These are phyloP conservation scores for Yamadazyma triangularis DNA, from an alignment of 1,139 yeast species.

Conservation along the genomic window DNA sequence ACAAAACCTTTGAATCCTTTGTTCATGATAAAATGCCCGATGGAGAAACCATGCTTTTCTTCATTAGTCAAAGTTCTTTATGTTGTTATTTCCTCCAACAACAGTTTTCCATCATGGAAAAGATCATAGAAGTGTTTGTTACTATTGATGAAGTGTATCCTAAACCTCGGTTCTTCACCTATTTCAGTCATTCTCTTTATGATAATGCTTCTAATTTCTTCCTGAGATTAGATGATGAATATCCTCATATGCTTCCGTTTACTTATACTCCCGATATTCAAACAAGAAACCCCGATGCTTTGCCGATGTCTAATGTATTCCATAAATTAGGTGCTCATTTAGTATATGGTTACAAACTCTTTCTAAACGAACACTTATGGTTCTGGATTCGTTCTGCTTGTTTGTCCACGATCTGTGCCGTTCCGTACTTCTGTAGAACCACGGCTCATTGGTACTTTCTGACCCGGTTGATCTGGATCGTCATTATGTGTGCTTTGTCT, in stretches of 20 bases:
- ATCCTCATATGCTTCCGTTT: constrained; percentile 9
- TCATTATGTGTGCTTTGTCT: constrained; percentile 30
- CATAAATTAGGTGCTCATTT: constrained; percentile 19
- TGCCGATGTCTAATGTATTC: constrained; percentile 20
- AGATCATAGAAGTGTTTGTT: constrained; percentile 22
- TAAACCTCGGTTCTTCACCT: constrained; percentile 19
- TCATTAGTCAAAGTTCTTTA: constrained; percentile 26
- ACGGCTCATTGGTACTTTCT: constrained; percentile 30
- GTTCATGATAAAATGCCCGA: constrained; percentile 12
- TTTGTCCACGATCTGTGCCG: constrained; percentile 20
- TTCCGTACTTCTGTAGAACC: constrained; percentile 25
- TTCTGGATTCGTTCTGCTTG: constrained; percentile 29
- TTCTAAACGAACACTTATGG: constrained; percentile 23
- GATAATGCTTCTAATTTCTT: constrained; percentile 12
- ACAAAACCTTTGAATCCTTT: constrained; percentile 12
- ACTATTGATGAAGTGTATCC: constrained; percentile 25
- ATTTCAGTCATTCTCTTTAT: constrained; percentile 16
- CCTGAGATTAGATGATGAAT: constrained; percentile 10
- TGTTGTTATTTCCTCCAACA: constrained; percentile 11
- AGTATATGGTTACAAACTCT: constrained; percentile 12
- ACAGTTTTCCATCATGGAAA: constrained; percentile 13
- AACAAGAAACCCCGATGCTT: constrained; percentile 27
- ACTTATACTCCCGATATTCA: constrained; percentile 3
- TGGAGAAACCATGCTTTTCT: constrained; percentile 24
- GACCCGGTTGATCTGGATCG: constrained; percentile 30